These are phyloP conservation scores for Solioccasus polychromus DNA, from an alignment of 768 basidiomycete genomes.

Conservation along the genomic window DNA sequence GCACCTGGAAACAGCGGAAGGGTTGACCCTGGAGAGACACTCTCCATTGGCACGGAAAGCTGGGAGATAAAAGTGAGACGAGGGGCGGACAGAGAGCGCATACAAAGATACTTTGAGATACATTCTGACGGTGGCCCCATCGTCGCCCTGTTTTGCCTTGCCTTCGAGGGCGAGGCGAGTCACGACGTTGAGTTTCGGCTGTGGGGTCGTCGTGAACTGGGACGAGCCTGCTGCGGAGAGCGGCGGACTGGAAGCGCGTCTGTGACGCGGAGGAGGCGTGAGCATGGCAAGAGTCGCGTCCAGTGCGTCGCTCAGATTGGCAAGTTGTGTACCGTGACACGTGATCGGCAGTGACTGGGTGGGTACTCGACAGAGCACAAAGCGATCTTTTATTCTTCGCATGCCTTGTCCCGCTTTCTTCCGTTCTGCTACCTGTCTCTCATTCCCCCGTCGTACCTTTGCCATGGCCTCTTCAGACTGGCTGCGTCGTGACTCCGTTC, in stretches of 20 bases:
- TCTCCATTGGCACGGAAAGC: conserved; percentile 70
- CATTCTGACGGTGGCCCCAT: conserved; percentile 67
- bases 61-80: conserved; percentile 23
- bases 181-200: conserved; percentile 61
- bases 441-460: conserved; percentile 11
- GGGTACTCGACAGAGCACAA: conserved; percentile 17
- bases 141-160: conserved; percentile 60
- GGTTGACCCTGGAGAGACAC: conserved; percentile 60
- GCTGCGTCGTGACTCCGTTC: conserved; percentile 26
- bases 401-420: no score
- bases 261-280: conserved; percentile 25
- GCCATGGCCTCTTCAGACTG: conserved; percentile 25
- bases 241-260: conserved; percentile 31
- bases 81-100: background rate
- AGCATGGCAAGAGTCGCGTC: conserved; percentile 2
- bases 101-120: conserved; percentile 63
- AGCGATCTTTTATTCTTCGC: background rate
- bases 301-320: background rate
- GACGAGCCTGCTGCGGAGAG: conserved; percentile 37
- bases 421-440: background rate
- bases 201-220: conserved; percentile 42
- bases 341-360: conserved; percentile 23
- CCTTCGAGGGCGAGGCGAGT: conserved; percentile 75
- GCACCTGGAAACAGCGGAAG: conserved; percentile 72
- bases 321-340: conserved; percentile 1